Evolutionary conservation across 2,329 filamentous ascomycete genomes (phyloP), one percentile per base, ranked within the genome.

Genomic region (Colletotrichum liaoningense): DNA sequence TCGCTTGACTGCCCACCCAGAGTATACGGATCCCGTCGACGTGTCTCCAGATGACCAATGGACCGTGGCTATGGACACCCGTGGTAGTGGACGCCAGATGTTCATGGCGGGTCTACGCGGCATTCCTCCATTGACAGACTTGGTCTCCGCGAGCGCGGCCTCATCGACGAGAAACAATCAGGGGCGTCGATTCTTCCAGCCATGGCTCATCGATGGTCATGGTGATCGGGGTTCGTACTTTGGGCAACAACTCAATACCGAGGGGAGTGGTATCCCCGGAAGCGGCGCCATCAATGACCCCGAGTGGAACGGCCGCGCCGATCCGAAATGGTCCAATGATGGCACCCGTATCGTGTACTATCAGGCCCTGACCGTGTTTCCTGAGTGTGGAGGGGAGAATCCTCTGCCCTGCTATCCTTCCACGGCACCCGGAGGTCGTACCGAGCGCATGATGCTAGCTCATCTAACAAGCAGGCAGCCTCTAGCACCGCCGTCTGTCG

Each of bases 141-240:
- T 83, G 16, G 63, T 82, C 30, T 75, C 77, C 12, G 75, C 75
- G 1, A 79, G 78, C 2, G 79, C 78, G 0, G 76, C 77, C 1
- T 79, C 83, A 0, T 85, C 83, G 1, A 83, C 80, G 1, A 81
- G 85, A 3, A 86, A 86, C 70, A 86, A 86, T 63, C 82, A 83
- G 1, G 35, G 63, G 5, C 78, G 84, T 5, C 77, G 84, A 0
- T 86, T 86, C 76, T 86, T 86, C 67, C 80, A 83, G 62, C 84
- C 83, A 0, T 83, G 78, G 62, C 77, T 87, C 1, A 77, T 86
- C 4, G 84, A 86, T 59, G 72, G 75, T 0, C 74, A 83, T 38
- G 85, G 84, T 5, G 84, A 86, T 70, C 81, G 84, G 3, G 83
- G 79, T 0, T 62, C 75, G 0, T 86, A 86, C 75, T 84, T 81